Conservation (phyloP, 805 yeast species). For the Sporopachydermia lactativora region DNA sequence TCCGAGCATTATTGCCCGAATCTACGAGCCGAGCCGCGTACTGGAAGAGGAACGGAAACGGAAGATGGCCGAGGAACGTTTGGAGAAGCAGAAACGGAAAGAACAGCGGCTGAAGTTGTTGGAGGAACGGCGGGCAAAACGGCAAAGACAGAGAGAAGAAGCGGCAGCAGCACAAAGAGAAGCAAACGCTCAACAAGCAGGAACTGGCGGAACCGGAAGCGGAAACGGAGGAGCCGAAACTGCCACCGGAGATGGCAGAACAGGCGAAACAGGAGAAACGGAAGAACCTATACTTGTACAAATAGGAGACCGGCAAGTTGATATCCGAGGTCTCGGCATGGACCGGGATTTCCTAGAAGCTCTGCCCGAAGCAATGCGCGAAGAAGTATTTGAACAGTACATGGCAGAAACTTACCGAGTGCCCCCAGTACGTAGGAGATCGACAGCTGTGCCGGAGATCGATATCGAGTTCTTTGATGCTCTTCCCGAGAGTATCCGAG, state of each 20-base stretch:
- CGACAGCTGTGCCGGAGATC: slow-evolving; percentile 39
- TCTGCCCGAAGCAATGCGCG: slow-evolving; percentile 84
- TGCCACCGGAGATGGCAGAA: slow-evolving; percentile 10
- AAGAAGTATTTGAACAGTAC: slow-evolving; percentile 81
- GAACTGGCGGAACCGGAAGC: slow-evolving; percentile 4
- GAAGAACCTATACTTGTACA: slow-evolving; percentile 48
- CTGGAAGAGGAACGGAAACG: slow-evolving; percentile 15
- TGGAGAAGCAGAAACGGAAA: slow-evolving; percentile 10
- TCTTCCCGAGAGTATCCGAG: slow-evolving; percentile 52
- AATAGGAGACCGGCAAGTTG: slow-evolving; percentile 68
- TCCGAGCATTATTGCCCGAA: slow-evolving; percentile 29
- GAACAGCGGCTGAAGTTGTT: slow-evolving; percentile 16
- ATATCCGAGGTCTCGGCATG: slow-evolving; percentile 79
- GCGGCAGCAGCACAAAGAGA: slow-evolving; percentile 7
- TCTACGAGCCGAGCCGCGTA: slow-evolving; percentile 35
- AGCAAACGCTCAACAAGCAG: slow-evolving; percentile 2
- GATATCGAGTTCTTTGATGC: slow-evolving; percentile 74
- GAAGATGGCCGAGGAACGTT: slow-evolving; percentile 10
- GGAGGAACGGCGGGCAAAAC: slow-evolving; percentile 6
- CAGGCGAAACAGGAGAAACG: slow-evolving; percentile 7
- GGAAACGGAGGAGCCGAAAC: slow-evolving; percentile 10
- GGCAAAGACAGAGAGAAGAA: slow-evolving; percentile 14
- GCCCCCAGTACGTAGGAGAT: background rate
- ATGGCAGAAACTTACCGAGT: slow-evolving; percentile 29
- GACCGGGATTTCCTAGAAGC: slow-evolving; percentile 88